phyloP scores from a whole-genome alignment of 805 yeast genomes.

The Myxozyma neotropica region DNA sequence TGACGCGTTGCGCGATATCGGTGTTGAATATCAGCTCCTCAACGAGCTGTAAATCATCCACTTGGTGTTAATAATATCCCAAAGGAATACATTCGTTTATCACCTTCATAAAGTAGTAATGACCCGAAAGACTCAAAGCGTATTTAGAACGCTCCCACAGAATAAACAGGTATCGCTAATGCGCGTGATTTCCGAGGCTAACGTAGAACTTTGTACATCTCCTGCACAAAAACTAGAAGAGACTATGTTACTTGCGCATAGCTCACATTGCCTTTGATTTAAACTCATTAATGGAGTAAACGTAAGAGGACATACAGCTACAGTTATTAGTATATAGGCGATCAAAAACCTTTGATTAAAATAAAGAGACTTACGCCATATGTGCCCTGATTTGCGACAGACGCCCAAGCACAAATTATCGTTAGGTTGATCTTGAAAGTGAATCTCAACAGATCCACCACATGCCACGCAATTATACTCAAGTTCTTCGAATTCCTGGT shows the following conservation, averaged over 20 bases:
- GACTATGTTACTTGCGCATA: slow-evolving; percentile 11
- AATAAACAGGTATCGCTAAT: slow-evolving; percentile 17
- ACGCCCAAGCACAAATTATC: neutral
- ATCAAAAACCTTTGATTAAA: neutral
- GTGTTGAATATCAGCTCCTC: slow-evolving; percentile 38
- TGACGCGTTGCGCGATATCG: slow-evolving; percentile 40
- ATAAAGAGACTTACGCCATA: slow-evolving; percentile 17
- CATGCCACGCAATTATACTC: slow-evolving; percentile 27
- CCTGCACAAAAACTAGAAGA: neutral
- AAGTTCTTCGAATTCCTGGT: neutral
- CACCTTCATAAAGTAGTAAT: too few species aligned
- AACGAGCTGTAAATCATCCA: slow-evolving; percentile 29
- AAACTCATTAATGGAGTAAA: slow-evolving; percentile 28
- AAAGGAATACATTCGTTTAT: too few species aligned
- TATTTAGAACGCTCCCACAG: slow-evolving; percentile 24
- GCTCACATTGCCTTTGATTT: slow-evolving; percentile 22
- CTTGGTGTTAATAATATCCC: neutral
- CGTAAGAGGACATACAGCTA: slow-evolving; percentile 27
- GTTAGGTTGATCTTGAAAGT: neutral
- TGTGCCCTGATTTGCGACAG: slow-evolving; percentile 18
- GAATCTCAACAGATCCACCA: slow-evolving; percentile 16
- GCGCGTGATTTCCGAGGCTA: neutral
- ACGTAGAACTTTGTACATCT: neutral
- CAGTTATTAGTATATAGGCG: neutral
- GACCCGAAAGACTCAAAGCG: neutral